Conservation (phyloP, 1,284 basidiomycete species). For the Phellopilus nigrolimitatus region DNA sequence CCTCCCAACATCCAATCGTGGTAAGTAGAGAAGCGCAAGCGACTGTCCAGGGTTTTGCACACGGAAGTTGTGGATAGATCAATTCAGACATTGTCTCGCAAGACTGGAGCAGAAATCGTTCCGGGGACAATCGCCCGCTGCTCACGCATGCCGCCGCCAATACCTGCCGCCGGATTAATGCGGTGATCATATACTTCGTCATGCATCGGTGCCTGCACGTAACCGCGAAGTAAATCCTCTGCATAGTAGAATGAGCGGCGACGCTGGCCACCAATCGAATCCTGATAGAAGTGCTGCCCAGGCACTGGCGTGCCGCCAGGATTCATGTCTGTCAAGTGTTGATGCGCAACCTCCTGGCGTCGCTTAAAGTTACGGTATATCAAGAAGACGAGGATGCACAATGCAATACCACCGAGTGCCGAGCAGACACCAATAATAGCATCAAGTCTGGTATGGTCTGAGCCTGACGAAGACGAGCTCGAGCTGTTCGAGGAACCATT, state of each 20-base stretch:
- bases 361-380: constrained; percentile 55
- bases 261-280: constrained; percentile 64
- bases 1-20: background rate
- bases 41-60: constrained; percentile 30
- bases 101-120: too few species aligned
- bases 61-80: too few species aligned
- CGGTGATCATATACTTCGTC: too few species aligned
- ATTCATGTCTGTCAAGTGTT: constrained; percentile 51
- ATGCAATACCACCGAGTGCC: constrained; percentile 64
- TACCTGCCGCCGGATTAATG: too few species aligned
- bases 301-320: constrained; percentile 39
- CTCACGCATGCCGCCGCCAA: too few species aligned
- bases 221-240: constrained; percentile 70
- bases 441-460: constrained; percentile 52
- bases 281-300: constrained; percentile 66
- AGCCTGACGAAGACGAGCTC: too few species aligned
- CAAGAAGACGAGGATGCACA: constrained; percentile 62
- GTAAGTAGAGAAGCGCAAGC: background rate
- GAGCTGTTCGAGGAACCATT: too few species aligned
- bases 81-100: too few species aligned
- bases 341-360: constrained; percentile 56
- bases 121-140: too few species aligned
- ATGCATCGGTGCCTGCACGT: constrained; percentile 33
- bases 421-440: constrained; percentile 79
- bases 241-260: constrained; percentile 78